phyloP scores from a whole-genome alignment of 2,329 filamentous ascomycete genomes.

The Cladosporium sphaerospermum region DNA sequence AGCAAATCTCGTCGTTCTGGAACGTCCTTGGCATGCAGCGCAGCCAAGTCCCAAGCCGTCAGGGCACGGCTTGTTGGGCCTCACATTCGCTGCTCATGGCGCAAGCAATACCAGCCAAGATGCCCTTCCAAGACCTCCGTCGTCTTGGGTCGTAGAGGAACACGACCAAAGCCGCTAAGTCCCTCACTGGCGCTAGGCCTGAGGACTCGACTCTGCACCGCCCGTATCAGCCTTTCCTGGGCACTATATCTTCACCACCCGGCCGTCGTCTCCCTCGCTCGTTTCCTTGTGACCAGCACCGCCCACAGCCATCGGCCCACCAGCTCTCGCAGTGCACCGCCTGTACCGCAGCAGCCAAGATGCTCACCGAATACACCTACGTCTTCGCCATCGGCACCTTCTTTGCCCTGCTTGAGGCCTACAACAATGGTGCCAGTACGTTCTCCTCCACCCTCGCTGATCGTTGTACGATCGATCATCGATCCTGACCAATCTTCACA shows the following conservation, averaged over 20 bases:
- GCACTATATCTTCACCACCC: not conserved
- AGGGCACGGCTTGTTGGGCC: constrained; percentile 3
- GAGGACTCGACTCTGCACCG: not conserved
- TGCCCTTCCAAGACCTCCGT: not conserved
- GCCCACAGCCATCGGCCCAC: not conserved
- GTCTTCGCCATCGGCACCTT: constrained; percentile 59
- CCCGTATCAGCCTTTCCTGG: not conserved
- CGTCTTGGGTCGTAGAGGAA: not conserved
- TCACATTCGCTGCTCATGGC: not conserved
- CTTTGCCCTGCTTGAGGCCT: constrained; percentile 61
- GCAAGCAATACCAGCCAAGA: not conserved
- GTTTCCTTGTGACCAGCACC: not conserved
- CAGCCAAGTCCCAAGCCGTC: constrained; percentile 7
- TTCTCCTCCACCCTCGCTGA: not conserved
- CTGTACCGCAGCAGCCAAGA: constrained; percentile 20
- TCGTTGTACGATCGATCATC: not conserved
- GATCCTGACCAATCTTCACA: constrained; percentile 3
- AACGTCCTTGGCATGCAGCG: constrained; percentile 3
- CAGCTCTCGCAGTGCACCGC: not conserved
- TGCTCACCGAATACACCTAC: constrained; percentile 53
- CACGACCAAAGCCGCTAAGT: not conserved
- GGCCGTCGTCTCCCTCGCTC: not conserved
- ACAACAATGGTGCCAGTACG: constrained; percentile 54
- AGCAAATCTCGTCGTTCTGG: constrained; percentile 1
- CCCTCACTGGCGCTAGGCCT: not conserved